phyloP scores from a whole-genome alignment of 1,139 yeast species.

The Suhomyces bolitotheri region DNA sequence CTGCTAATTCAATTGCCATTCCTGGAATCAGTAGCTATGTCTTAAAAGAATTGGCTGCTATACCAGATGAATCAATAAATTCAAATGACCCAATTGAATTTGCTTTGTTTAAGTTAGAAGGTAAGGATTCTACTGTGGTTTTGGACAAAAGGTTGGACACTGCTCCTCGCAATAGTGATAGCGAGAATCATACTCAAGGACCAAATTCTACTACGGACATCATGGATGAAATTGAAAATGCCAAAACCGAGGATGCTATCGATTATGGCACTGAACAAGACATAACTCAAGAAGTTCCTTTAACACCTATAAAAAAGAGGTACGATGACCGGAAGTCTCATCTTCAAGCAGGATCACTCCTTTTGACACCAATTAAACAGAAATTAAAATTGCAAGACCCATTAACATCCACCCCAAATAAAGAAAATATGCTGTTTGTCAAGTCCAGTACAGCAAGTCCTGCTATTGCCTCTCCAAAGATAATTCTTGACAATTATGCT shows the following conservation, averaged over 20 bases:
- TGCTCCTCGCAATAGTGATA: constrained; percentile 4
- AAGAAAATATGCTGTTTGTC: constrained; percentile 10
- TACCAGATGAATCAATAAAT: constrained; percentile 72
- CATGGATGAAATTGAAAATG: constrained; percentile 43
- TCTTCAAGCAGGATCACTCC: constrained; percentile 1
- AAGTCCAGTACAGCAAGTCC: constrained; percentile 18
- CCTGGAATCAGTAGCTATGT: constrained; percentile 66
- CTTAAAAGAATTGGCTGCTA: constrained; percentile 70
- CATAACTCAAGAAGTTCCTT: constrained; percentile 30
- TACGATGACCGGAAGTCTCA: not conserved
- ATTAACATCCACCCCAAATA: constrained; percentile 20
- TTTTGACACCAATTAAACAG: constrained; percentile 9
- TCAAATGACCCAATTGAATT: constrained; percentile 65
- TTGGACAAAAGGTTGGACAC: constrained; percentile 1
- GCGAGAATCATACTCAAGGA: constrained; percentile 2
- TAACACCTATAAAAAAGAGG: constrained; percentile 24
- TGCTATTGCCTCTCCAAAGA: constrained; percentile 30
- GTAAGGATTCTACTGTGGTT: constrained; percentile 38
- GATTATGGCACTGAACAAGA: constrained; percentile 24
- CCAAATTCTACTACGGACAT: constrained; percentile 36
- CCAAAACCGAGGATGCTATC: constrained; percentile 37
- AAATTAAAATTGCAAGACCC: constrained; percentile 8
- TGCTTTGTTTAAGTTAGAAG: constrained; percentile 77
- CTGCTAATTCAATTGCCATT: constrained; percentile 44
- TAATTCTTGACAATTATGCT: constrained; percentile 39